Conservation (phyloP, 306 rosid species). For the Arachis stenosperma region DNA sequence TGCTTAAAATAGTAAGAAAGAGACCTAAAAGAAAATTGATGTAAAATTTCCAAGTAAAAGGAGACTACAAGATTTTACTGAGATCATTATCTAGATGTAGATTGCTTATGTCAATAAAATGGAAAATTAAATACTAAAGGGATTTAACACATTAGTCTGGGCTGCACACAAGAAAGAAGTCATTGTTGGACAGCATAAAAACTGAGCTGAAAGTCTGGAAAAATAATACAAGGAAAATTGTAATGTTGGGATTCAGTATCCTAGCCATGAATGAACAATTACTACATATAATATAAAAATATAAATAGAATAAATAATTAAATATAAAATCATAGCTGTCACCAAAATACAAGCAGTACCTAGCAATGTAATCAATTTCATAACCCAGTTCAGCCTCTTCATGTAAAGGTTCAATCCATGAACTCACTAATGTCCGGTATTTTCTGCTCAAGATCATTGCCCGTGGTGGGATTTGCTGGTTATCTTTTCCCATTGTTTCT, state of each 20-base stretch:
- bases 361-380: slow-evolving; percentile 92
- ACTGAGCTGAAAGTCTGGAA: background rate
- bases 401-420: slow-evolving; percentile 98
- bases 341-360: slow-evolving; percentile 55
- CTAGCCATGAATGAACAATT: slow-evolving; percentile 15
- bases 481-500: slow-evolving; percentile 81
- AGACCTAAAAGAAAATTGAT: slow-evolving; percentile 8
- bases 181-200: slow-evolving; percentile 18
- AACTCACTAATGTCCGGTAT: slow-evolving; percentile 91
- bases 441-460: slow-evolving; percentile 97
- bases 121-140: background rate
- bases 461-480: slow-evolving; percentile 77
- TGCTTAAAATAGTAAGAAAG: slow-evolving; percentile 35
- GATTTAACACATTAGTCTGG: slow-evolving; percentile 27
- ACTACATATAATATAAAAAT: background rate
- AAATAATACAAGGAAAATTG: slow-evolving; percentile 19
- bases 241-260: slow-evolving; percentile 20
- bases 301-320: background rate
- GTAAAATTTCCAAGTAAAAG: slow-evolving; percentile 12
- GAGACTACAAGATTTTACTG: slow-evolving; percentile 16
- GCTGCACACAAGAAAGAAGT: slow-evolving; percentile 19
- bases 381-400: slow-evolving; percentile 98
- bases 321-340: slow-evolving; percentile 7
- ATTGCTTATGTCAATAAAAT: slow-evolving; percentile 14
- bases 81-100: slow-evolving; percentile 12